These are phyloP conservation scores for Rhizoctonia solani DNA, from an alignment of 1,284 basidiomycete genomes.

Conservation along the genomic window DNA sequence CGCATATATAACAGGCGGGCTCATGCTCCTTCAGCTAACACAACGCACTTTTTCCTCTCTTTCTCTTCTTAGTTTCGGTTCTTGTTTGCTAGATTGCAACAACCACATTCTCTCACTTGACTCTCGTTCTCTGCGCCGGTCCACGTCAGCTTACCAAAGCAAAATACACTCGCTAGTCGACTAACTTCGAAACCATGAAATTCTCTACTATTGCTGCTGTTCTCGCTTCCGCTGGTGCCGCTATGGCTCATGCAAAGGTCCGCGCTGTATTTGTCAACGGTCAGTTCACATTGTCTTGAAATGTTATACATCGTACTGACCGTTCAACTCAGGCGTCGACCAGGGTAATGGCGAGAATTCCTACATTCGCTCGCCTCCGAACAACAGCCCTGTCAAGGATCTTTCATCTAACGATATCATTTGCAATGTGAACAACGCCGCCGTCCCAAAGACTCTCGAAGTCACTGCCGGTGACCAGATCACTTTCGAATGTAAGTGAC, in stretches of 20 bases:
- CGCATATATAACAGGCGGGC: conserved; percentile 32
- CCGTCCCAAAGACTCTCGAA: conserved; percentile 14
- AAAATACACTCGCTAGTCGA: not conserved
- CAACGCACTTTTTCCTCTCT: conserved; percentile 19
- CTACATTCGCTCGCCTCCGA: conserved; percentile 31
- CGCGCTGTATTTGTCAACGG: conserved; percentile 2
- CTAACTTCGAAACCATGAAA: not conserved
- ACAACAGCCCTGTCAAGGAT: conserved; percentile 35
- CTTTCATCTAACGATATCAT: not conserved
- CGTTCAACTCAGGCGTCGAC: conserved; percentile 10
- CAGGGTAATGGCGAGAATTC: conserved; percentile 15
- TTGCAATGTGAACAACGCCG: conserved; percentile 26
- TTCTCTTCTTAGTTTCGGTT: conserved; percentile 17
- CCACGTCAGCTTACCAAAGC: not conserved
- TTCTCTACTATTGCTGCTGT: conserved; percentile 18
- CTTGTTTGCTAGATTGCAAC: conserved; percentile 8
- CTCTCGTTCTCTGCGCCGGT: not conserved
- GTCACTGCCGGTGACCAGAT: conserved; percentile 15
- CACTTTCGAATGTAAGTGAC: conserved; percentile 23
- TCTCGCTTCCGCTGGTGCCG: not conserved
- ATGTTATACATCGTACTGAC: not conserved
- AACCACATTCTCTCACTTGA: conserved; percentile 22
- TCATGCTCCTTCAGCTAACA: not conserved
- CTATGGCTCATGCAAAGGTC: not conserved
- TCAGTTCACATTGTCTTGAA: not conserved